These are phyloP conservation scores for Colletotrichum musae DNA, from an alignment of 2,329 filamentous ascomycete genomes.

Conservation along the genomic window DNA sequence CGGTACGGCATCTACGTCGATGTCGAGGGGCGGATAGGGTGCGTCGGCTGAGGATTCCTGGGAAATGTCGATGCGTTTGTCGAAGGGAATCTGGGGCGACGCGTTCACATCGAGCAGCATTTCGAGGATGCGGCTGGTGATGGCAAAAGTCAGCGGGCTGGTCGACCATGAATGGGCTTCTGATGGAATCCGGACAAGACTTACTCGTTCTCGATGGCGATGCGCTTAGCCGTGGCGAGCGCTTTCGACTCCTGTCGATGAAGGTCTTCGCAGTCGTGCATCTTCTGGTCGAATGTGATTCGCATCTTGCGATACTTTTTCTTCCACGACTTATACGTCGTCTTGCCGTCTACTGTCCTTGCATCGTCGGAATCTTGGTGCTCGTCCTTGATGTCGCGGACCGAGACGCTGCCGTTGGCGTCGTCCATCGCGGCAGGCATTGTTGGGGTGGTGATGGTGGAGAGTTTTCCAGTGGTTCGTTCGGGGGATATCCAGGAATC, in stretches of 20 bases:
- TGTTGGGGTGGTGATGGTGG: background rate
- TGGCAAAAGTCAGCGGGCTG: conserved; percentile 6
- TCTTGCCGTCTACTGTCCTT: conserved; percentile 59
- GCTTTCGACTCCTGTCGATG: conserved; percentile 88
- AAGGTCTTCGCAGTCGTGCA: conserved; percentile 85
- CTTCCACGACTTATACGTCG: conserved; percentile 79
- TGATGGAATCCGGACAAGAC: conserved; percentile 51
- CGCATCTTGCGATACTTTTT: conserved; percentile 98
- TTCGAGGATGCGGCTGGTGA: conserved; percentile 84
- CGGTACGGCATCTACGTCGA: conserved; percentile 49
- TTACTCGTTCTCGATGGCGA: conserved; percentile 95
- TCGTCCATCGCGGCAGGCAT: conserved; percentile 48
- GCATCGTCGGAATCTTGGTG: conserved; percentile 53
- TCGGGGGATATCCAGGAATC: background rate
- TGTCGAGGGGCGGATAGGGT: conserved; percentile 49
- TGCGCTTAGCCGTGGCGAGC: conserved; percentile 82
- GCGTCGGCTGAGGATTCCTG: conserved; percentile 60
- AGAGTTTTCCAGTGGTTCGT: conserved; percentile 13
- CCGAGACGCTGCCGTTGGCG: conserved; percentile 44
- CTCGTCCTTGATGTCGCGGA: conserved; percentile 58
- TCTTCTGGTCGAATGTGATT: conserved; percentile 81
- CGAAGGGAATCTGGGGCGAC: conserved; percentile 80
- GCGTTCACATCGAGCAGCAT: conserved; percentile 92
- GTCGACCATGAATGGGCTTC: background rate
- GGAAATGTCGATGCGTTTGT: conserved; percentile 81